These are phyloP conservation scores for Rhododendron simsii DNA, from an alignment of 148 eudicot genomes.

Conservation along the genomic window DNA sequence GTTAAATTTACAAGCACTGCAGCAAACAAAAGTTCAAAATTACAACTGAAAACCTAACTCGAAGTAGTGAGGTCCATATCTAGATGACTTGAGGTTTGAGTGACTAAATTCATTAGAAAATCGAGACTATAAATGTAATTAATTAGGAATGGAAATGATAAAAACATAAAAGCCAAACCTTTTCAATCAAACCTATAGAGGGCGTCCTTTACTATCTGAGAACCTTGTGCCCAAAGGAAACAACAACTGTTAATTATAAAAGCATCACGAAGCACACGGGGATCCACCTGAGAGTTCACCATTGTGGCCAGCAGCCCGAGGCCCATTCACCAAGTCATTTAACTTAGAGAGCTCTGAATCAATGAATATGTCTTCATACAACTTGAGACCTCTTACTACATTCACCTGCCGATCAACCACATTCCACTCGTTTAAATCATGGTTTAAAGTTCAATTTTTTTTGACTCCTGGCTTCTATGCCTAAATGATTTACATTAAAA, in stretches of 20 bases:
- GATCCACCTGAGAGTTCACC: slow-evolving; percentile 86
- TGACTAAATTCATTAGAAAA: background rate
- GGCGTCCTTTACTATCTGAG: slow-evolving; percentile 41
- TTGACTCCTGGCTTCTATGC: background rate
- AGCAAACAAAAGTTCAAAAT: background rate
- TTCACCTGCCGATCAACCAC: slow-evolving; percentile 58
- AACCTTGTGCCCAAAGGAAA: slow-evolving; percentile 37
- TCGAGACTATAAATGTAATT: slow-evolving; percentile 8
- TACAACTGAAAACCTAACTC: background rate
- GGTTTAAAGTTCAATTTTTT: background rate
- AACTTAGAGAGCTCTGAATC: slow-evolving; percentile 64
- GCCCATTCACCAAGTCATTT: slow-evolving; percentile 58
- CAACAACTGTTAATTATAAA: slow-evolving; percentile 43
- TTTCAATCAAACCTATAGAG: slow-evolving; percentile 35
- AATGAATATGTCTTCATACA: slow-evolving; percentile 74
- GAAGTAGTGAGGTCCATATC: background rate
- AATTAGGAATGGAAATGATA: slow-evolving; percentile 9
- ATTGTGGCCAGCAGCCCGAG: slow-evolving; percentile 83
- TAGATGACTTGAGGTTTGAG: background rate
- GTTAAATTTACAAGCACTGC: background rate
- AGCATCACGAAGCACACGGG: slow-evolving; percentile 51
- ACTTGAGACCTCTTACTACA: slow-evolving; percentile 89
- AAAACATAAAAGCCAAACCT: slow-evolving; percentile 45
- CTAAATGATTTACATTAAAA: background rate
- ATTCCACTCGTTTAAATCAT: background rate